Evolutionary conservation across 2,329 filamentous ascomycete species (phyloP).

Genomic region (Botrytis elliptica): DNA sequence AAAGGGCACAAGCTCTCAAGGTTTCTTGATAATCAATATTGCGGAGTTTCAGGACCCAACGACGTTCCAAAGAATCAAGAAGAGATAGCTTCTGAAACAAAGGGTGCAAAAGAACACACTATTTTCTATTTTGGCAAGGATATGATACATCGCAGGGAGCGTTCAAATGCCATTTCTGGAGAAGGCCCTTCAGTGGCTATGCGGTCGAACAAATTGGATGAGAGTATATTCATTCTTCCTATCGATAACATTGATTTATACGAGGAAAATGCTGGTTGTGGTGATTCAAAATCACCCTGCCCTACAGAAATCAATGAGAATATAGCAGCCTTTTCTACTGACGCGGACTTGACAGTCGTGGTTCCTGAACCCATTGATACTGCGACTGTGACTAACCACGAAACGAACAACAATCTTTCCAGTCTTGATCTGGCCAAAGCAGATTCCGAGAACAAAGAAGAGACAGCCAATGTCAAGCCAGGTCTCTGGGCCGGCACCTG

Average conservation of each 20-base stretch:
- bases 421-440: background rate
- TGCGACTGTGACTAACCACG: background rate
- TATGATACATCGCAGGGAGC: background rate
- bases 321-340: background rate
- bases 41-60: background rate
- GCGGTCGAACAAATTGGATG: background rate
- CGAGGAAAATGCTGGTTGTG: slow-evolving; percentile 5
- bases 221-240: background rate
- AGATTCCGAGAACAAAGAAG: background rate
- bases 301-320: background rate
- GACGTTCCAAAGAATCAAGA: background rate
- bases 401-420: background rate
- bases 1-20: background rate
- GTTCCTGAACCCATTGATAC: background rate
- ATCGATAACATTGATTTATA: slow-evolving; percentile 1
- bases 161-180: slow-evolving; percentile 10
- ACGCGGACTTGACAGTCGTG: background rate
- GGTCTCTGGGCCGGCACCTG: background rate
- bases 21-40: background rate
- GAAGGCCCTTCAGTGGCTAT: background rate
- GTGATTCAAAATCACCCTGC: background rate
- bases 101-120: background rate
- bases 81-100: no score
- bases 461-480: background rate
- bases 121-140: background rate